These are phyloP conservation scores for Aureobasidium melanogenum DNA, from an alignment of 2,329 filamentous ascomycete species.

Conservation along the genomic window DNA sequence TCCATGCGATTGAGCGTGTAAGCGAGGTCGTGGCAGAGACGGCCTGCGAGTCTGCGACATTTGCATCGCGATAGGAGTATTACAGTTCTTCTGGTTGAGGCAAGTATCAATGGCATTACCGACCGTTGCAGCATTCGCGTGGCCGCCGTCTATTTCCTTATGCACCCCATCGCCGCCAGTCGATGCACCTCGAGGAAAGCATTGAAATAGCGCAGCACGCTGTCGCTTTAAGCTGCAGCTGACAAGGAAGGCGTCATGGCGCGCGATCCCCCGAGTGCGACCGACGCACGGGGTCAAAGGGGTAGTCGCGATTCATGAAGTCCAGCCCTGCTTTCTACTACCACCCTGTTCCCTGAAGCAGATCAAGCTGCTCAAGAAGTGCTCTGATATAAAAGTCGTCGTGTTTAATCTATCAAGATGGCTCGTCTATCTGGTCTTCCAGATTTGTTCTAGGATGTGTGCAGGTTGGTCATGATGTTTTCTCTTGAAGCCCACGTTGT, in stretches of 20 bases:
- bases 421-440: background rate
- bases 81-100: background rate
- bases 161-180: conserved; percentile 4
- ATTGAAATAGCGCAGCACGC: conserved; percentile 1
- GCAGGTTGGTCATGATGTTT: background rate
- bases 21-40: background rate
- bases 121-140: background rate
- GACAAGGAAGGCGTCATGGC: conserved; percentile 2
- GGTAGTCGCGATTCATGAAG: background rate
- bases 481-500: background rate
- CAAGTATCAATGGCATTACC: background rate
- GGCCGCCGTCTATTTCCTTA: background rate
- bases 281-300: background rate
- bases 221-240: background rate
- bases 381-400: background rate
- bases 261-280: background rate
- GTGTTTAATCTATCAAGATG: background rate
- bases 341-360: background rate
- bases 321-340: background rate
- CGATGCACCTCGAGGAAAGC: background rate
- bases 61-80: background rate
- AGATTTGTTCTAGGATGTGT: too few relatives aligned
- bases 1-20: background rate
- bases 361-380: conserved; percentile 1
- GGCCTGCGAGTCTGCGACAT: background rate